phyloP scores from a whole-genome alignment of 1,284 basidiomycete genomes.

The Amylostereum areolatum region DNA sequence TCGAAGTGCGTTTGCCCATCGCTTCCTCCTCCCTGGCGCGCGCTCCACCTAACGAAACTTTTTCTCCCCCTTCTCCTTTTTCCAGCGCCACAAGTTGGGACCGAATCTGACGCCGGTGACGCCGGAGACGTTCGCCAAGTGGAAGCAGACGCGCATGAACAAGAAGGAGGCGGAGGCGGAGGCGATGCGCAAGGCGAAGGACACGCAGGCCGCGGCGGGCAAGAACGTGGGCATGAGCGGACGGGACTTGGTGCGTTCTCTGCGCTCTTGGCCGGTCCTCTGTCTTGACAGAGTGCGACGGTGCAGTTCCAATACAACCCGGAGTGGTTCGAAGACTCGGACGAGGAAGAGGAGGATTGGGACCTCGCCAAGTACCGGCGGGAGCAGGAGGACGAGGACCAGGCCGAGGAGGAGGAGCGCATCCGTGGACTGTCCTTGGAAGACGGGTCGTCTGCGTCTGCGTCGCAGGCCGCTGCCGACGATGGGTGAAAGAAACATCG shows the following conservation, averaged over 20 bases:
- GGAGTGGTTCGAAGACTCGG: slow-evolving; percentile 88
- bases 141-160: slow-evolving; percentile 92
- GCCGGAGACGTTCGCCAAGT: slow-evolving; percentile 84
- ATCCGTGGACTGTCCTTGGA: slow-evolving; percentile 25
- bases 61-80: neutral
- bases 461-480: neutral
- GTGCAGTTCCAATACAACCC: slow-evolving; percentile 90
- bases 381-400: slow-evolving; percentile 58
- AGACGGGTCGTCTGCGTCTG: slow-evolving; percentile 7
- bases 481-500: neutral
- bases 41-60: neutral
- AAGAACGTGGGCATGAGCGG: slow-evolving; percentile 94
- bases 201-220: slow-evolving; percentile 78
- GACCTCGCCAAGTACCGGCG: slow-evolving; percentile 61
- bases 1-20: slow-evolving; percentile 59
- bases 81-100: slow-evolving; percentile 89
- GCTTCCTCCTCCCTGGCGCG: neutral
- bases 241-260: slow-evolving; percentile 75
- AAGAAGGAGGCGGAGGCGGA: slow-evolving; percentile 90
- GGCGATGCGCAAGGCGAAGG: slow-evolving; percentile 80
- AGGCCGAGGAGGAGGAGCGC: slow-evolving; percentile 34
- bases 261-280: slow-evolving; percentile 1
- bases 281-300: slow-evolving; percentile 5
- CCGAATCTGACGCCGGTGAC: slow-evolving; percentile 95
- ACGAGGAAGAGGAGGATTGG: slow-evolving; percentile 72